Evolutionary conservation across 2,329 filamentous ascomycete genomes (phyloP), one percentile per base, ranked within the genome.

Genomic region (Neonectria punicea): DNA sequence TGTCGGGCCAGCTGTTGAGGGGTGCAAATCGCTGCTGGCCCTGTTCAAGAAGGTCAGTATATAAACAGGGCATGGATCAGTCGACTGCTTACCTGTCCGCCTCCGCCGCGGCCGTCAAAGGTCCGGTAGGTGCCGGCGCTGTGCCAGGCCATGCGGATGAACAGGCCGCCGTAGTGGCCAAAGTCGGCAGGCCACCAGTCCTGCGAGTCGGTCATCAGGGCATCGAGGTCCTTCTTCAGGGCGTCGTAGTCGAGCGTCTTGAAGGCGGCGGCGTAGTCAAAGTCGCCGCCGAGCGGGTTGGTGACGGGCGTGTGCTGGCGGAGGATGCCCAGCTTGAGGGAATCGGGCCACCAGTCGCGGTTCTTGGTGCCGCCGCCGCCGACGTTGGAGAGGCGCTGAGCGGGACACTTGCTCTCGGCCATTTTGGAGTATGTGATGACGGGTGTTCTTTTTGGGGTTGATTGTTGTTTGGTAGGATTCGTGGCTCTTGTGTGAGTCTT

Each of bases 101-200:
- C 90, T 65, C 92, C 92, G 64, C 92, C 92, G 67, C 92, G 91
- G 39, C 92, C 92, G 74, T 94, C 92, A 53, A 84, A 85, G 76
- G 91, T 87, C 74, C 92, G 90, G 83, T 94, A 93, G 66, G 92
- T 94, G 66, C 92, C 92, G 50, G 92, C 87, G 69, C 88, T 89
- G 84, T 94, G 92, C 92, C 92, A 94, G 66, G 91, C 89, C 89
- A 94, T 89, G 64, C 92, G 90, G 77, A 94, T 85, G 80, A 94
- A 93, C 44, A 94, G 85, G 80, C 92, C 92, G 71, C 92, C 92
- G 73, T 94, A 94, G 84, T 93, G 91, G 64, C 92, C 92, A 74
- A 92, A 93, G 78, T 94, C 92, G 44, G 92, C 92, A 1, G 92
- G 92, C 92, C 92, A 94, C 87, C 87, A 93, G 47, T 92, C 89